Evolutionary conservation across 2,329 filamentous ascomycete genomes (phyloP).

Genomic region (Calonectria multiphialidica): DNA sequence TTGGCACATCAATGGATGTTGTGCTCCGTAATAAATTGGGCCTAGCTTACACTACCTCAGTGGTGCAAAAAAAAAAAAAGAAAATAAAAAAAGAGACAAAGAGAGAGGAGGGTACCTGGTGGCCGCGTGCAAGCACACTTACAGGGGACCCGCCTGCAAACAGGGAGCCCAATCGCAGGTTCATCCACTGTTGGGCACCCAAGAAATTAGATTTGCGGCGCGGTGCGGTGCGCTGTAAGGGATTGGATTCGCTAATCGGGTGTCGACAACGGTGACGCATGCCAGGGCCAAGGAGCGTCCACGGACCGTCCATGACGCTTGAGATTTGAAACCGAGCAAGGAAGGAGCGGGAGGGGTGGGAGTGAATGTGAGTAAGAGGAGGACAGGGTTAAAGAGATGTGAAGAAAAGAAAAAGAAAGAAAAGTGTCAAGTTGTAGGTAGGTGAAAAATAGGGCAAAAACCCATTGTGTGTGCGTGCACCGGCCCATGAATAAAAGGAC

Average conservation of each 20-base stretch:
- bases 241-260: slow-evolving; percentile 21
- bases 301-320: slow-evolving; percentile 19
- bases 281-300: slow-evolving; percentile 17
- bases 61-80: neutral
- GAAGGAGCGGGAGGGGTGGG: neutral
- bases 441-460: neutral
- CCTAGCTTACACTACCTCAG: too few species aligned
- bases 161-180: slow-evolving; percentile 3
- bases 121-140: neutral
- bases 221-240: neutral
- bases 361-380: neutral
- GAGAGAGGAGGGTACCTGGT: neutral
- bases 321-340: slow-evolving; percentile 3
- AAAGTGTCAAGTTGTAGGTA: too few species aligned
- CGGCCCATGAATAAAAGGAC: too few species aligned
- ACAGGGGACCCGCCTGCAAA: slow-evolving; percentile 6
- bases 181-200: slow-evolving; percentile 21
- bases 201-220: slow-evolving; percentile 9
- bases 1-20: neutral
- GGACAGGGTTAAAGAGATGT: neutral
- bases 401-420: neutral
- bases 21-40: neutral
- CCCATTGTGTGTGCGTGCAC: too few species aligned
- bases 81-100: neutral
- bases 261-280: slow-evolving; percentile 23